Base-by-base conservation (phyloP, 129 eudicot species). In the Oenanthe sinensis region DNA sequence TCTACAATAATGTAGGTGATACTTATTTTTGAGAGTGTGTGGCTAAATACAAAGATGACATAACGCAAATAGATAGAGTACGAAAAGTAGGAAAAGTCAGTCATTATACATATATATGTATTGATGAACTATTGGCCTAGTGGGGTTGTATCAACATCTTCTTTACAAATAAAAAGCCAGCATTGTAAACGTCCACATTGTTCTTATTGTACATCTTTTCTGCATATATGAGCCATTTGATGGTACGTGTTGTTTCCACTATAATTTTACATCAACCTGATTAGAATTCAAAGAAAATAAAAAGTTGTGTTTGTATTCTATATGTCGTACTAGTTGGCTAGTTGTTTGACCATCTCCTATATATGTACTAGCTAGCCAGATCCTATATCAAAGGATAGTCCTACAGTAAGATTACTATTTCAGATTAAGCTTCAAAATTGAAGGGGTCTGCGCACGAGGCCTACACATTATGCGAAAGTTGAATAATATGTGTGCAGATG, bases 91-190 rank as follows among this genome's bases (percentile, higher is more conserved):
- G 33, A 60, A 60, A 60, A 60, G 68, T 60, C 68, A 24, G 33
- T 36, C 16, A 60, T 60, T 16, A 60, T 24, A 30, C 33, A 24
- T 60, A 60, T 60, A n/a, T 60, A n/a, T 58, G 30, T 22, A 60
- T 24, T 3, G 15, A 60, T 68, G 49, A 16, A 42, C 19, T 15
- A 37, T 71, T 43, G 45, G 28, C 16, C 48, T 71, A 71, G 45
- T 71, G 75, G 75, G 46, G 75, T 71, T 71, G 24, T 44, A 71
- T 71, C 48, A 71, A 40, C 75, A 39, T 71, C 75, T 16, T 71
- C 75, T 71, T 71, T 71, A 71, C 6, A 37, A 39, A 70, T 16
- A 46, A 20, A 58, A 30, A 60, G 68, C 24, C 44, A 37, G 45
- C 44, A 70, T 33, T 30, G 24, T 37, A 17, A 39, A 70, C 44